Conservation (phyloP, 148 eudicot species). For the Vaccinium myrtillus region DNA sequence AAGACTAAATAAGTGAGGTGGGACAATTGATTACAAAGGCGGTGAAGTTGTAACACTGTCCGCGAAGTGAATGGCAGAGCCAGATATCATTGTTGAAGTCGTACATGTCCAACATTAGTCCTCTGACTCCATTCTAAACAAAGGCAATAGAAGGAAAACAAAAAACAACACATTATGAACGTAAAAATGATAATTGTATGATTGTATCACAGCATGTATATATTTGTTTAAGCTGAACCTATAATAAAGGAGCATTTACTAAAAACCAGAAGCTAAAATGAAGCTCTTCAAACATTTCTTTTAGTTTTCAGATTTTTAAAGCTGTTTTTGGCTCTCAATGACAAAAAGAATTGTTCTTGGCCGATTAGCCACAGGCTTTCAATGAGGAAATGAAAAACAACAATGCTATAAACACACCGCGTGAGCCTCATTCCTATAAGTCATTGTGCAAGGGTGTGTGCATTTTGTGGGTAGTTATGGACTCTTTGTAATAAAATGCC, state of each 20-base stretch:
- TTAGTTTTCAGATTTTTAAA: not conserved
- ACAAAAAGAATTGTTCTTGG: not conserved
- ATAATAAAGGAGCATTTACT: not conserved
- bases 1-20: not conserved
- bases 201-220: not conserved
- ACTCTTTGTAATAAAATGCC: not conserved
- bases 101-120: conserved; percentile 99
- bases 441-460: not conserved
- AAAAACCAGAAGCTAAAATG: not conserved
- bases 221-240: not conserved
- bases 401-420: not conserved
- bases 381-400: not conserved
- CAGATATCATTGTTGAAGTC: conserved; percentile 89
- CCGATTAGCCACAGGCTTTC: not conserved
- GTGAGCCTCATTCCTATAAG: not conserved
- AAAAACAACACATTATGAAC: not conserved
- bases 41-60: conserved; percentile 89
- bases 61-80: conserved; percentile 93
- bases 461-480: not conserved
- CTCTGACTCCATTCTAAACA: conserved; percentile 91
- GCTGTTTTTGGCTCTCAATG: not conserved
- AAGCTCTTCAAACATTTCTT: not conserved
- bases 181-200: not conserved
- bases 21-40: conserved; percentile 68
- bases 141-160: conserved; percentile 19